phyloP scores from a whole-genome alignment of 495 filamentous ascomycete genomes.

The Neohortaea acidophila region DNA sequence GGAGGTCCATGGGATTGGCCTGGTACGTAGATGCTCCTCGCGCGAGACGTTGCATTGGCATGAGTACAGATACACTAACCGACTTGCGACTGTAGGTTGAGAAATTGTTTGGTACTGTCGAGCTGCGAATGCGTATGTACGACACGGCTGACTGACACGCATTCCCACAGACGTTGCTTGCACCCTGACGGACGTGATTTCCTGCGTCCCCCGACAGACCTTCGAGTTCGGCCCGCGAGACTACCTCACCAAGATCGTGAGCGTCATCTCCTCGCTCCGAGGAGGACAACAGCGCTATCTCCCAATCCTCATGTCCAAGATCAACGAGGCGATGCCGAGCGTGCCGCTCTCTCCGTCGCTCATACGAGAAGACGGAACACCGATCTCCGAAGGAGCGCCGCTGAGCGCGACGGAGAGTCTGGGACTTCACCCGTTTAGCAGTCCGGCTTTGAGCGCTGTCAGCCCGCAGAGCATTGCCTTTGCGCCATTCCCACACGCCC shows the following conservation, averaged over 20 bases:
- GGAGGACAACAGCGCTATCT: slow-evolving; percentile 55
- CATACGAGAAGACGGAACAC: too few species aligned
- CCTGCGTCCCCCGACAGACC: slow-evolving; percentile 43
- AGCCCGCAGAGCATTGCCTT: too few species aligned
- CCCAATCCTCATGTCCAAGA: slow-evolving; percentile 53
- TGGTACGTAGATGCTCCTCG: slow-evolving; percentile 41
- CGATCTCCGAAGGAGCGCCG: too few species aligned
- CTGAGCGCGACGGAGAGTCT: too few species aligned
- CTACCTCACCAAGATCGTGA: slow-evolving; percentile 53
- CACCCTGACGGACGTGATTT: slow-evolving; percentile 57
- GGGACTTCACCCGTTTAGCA: too few species aligned
- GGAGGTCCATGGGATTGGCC: slow-evolving; percentile 56
- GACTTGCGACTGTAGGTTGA: slow-evolving; percentile 39
- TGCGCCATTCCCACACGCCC: too few species aligned
- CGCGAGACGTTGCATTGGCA: background rate
- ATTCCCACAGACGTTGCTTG: slow-evolving; percentile 60
- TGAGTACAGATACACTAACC: background rate
- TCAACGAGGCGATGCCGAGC: slow-evolving; percentile 48
- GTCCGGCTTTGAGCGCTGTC: too few species aligned
- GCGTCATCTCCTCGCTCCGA: slow-evolving; percentile 51
- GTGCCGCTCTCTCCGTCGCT: too few species aligned
- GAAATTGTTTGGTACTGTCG: slow-evolving; percentile 65
- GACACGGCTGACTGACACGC: too few species aligned
- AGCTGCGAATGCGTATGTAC: too few species aligned
- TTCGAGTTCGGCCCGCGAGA: slow-evolving; percentile 55